Base-by-base conservation (phyloP, 495 filamentous ascomycete species). In the Usnea hakonensis region DNA sequence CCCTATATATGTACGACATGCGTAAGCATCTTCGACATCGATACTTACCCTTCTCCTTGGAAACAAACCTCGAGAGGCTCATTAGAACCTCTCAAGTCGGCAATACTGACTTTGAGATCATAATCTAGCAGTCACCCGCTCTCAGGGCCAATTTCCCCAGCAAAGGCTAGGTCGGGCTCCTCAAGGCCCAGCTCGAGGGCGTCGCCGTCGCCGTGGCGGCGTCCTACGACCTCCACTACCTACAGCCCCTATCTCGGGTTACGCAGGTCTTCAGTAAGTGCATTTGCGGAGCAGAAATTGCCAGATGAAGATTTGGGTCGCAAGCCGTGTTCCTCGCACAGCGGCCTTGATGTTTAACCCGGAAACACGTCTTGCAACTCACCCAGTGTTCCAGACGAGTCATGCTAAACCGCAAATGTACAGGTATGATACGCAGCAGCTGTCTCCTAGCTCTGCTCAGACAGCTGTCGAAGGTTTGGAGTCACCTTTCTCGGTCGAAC, bases 71-170 rank as follows among this genome's bases (percentile, higher is more conserved):
- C n/a, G n/a, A n/a, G n/a, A n/a, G n/a, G n/a, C n/a, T n/a, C n/a
- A n/a, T n/a, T n/a, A n/a, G n/a, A n/a, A n/a, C n/a, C n/a, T n/a
- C n/a, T n/a, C n/a, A n/a, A n/a, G n/a, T n/a, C n/a, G n/a, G n/a
- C n/a, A n/a, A n/a, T n/a, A n/a, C n/a, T n/a, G n/a, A n/a, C n/a
- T n/a, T n/a, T n/a, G n/a, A n/a, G n/a, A n/a, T n/a, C n/a, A n/a
- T n/a, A n/a, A n/a, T n/a, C n/a, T n/a, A n/a, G n/a, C 67, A 32
- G 60, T 55, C 38, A 69, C 64, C 40, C 64, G 67, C 10, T 69
- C 65, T 41, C 57, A 61, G 35, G 37, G 26, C 43, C 62, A 52
- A 23, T 23, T 38, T 21, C 46, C 52, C 33, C 67, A 58, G 33
- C 53, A 55, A 41, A 58, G 65, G 53, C 57, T 26, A 26, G 38